Evolutionary conservation across 78 protist species (phyloP), one percentile per base, ranked within the genome.

Genomic region (Cavenderia fasciculata): DNA sequence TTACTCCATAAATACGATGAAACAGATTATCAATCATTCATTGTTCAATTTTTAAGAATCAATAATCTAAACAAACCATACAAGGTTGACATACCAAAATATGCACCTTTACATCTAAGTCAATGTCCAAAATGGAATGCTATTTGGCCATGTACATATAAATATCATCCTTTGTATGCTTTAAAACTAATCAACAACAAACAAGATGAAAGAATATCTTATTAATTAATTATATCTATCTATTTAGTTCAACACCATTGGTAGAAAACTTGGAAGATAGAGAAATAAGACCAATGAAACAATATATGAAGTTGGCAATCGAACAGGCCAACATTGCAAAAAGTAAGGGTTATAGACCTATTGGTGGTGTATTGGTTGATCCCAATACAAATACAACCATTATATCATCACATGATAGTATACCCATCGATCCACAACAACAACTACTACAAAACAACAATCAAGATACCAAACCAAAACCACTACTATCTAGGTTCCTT

Each of bases 311-410:
- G 8, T 33, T 18, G 8, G 89, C 89, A 38, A 52, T 82, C 14
- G 77, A 82, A 43, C 89, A 82, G 44, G 89, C 89, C 2, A 70
- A 82, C 18, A 82, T 68, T 56, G 89, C 68, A 27, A 52, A 82
- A 68, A 56, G 11, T 11, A 8, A 27, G n/a, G 68, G 75, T 19
- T 47, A 52, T 49, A 82, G 47, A 44, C 51, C 70, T 27, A 52
- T 82, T 27, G 89, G 89, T 56, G 65, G 65, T 51, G 71, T 82
- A 1, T 54, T 82, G 25, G 76, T 82, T 36, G 77, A 82, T 57
- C 89, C 89, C 0, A 59, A 65, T 10, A 56, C 75, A 0, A 68
- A 82, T 38, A 57, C 10, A 33, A 57, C 68, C 1, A 31, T 61
- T 10, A 33, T 12, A 10, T 34, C 51, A 8, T 25, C 57, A 27